These are phyloP conservation scores for Termitomyces sp. DNA, from an alignment of 768 basidiomycete genomes.

Conservation along the genomic window DNA sequence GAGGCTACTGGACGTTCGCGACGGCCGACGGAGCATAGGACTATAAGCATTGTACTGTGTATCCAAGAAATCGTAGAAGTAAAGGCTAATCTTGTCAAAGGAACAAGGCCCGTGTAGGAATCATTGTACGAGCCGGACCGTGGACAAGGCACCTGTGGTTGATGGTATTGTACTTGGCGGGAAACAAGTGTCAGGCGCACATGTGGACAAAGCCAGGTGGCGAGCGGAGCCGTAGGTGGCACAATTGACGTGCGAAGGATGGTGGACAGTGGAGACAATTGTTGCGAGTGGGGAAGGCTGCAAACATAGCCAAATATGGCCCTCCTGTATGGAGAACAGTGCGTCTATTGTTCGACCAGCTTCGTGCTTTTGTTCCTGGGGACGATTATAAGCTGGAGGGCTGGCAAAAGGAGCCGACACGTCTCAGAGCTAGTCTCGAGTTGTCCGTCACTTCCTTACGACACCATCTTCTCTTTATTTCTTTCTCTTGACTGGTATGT, in stretches of 20 bases:
- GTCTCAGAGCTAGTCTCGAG: background rate
- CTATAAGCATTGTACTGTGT: background rate
- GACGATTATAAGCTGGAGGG: background rate
- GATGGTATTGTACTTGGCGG: background rate
- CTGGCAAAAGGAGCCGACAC: background rate
- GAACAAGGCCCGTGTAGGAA: background rate
- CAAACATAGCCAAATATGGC: background rate
- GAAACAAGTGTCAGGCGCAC: background rate
- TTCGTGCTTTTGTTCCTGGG: background rate
- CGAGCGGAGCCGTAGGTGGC: too few relatives aligned
- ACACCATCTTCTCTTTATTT: too few relatives aligned
- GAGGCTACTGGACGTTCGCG: too few relatives aligned
- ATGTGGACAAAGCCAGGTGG: too few relatives aligned
- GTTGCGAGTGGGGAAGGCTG: background rate
- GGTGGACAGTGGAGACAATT: background rate
- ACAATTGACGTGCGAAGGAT: too few relatives aligned
- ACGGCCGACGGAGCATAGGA: background rate
- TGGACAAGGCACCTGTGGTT: too few relatives aligned
- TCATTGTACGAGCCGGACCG: background rate
- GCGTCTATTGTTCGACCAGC: background rate
- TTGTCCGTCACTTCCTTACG: background rate
- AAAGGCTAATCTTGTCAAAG: background rate
- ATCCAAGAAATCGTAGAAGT: background rate
- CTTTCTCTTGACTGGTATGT: too few relatives aligned
- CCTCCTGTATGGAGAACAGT: background rate